Evolutionary conservation across 768 basidiomycete species (phyloP).

Genomic region (Panaeolus papilionaceus): DNA sequence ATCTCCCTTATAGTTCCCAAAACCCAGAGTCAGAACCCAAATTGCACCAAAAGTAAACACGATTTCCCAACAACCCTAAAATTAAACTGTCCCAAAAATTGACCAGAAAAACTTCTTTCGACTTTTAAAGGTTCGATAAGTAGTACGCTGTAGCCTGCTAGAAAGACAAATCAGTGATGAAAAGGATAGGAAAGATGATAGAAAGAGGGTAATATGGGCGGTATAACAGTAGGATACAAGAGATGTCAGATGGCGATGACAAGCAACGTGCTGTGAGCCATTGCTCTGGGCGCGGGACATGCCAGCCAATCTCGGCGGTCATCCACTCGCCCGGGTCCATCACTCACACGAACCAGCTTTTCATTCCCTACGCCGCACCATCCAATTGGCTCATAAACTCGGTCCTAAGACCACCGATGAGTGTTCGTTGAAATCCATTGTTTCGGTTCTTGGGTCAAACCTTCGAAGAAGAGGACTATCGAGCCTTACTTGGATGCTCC

Average conservation of each 20-base stretch:
- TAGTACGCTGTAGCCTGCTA: background rate
- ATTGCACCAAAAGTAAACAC: slow-evolving; percentile 6
- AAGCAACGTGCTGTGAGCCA: slow-evolving; percentile 7
- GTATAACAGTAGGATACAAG: background rate
- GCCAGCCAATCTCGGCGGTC: background rate
- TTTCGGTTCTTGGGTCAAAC: slow-evolving; percentile 13
- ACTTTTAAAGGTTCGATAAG: background rate
- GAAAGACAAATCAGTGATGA: background rate
- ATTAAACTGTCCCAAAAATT: background rate
- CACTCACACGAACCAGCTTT: slow-evolving; percentile 13
- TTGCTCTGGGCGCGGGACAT: background rate
- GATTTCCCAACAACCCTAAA: slow-evolving; percentile 6
- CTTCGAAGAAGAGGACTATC: background rate
- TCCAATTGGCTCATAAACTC: background rate
- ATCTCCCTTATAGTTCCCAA: slow-evolving; percentile 3
- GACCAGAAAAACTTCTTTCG: background rate
- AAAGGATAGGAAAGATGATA: background rate
- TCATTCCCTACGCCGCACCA: slow-evolving; percentile 2
- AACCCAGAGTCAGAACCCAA: slow-evolving; percentile 10
- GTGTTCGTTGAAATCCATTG: background rate
- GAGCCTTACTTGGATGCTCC: background rate
- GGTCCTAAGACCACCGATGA: slow-evolving; percentile 13
- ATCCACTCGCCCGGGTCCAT: slow-evolving; percentile 5
- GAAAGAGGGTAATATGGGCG: background rate
- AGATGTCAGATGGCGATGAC: slow-evolving; percentile 6